These are phyloP conservation scores for Termitomyces bulborhizus DNA, from an alignment of 768 basidiomycete species.

Conservation along the genomic window DNA sequence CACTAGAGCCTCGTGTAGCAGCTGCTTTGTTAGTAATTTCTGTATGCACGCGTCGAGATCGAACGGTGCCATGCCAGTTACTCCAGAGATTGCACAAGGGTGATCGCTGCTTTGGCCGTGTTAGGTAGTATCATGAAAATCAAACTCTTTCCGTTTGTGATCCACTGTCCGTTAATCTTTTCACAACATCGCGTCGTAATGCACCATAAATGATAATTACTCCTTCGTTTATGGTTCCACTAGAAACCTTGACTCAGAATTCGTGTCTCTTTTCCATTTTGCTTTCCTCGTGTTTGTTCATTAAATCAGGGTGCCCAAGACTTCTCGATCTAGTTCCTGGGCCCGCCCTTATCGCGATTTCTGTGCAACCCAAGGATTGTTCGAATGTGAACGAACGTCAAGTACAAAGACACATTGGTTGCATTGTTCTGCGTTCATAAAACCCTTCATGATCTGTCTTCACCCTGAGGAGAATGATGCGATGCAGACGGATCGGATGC, in stretches of 20 bases:
- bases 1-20: conserved; percentile 89
- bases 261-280: conserved; percentile 12
- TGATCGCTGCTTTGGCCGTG: conserved; percentile 30
- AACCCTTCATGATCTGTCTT: background rate
- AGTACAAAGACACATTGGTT: background rate
- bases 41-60: conserved; percentile 96
- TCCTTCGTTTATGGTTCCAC: conserved; percentile 11
- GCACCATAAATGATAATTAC: conserved; percentile 5
- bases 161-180: conserved; percentile 15
- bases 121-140: conserved; percentile 25
- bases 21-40: conserved; percentile 84
- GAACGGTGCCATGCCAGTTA: conserved; percentile 57
- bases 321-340: conserved; percentile 10
- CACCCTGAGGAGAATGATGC: conserved; percentile 13
- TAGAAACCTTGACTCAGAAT: conserved; percentile 8
- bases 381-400: background rate
- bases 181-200: conserved; percentile 9
- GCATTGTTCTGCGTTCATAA: background rate
- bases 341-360: conserved; percentile 28
- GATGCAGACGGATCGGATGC: conserved; percentile 14
- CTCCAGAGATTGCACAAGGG: conserved; percentile 12
- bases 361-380: conserved; percentile 16
- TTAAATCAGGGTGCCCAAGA: conserved; percentile 6
- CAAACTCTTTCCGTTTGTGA: conserved; percentile 9
- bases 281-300: conserved; percentile 7